These are phyloP conservation scores for Caulochytrium protostelioides DNA, from an alignment of 371 early-diverging fungal species.

Conservation along the genomic window DNA sequence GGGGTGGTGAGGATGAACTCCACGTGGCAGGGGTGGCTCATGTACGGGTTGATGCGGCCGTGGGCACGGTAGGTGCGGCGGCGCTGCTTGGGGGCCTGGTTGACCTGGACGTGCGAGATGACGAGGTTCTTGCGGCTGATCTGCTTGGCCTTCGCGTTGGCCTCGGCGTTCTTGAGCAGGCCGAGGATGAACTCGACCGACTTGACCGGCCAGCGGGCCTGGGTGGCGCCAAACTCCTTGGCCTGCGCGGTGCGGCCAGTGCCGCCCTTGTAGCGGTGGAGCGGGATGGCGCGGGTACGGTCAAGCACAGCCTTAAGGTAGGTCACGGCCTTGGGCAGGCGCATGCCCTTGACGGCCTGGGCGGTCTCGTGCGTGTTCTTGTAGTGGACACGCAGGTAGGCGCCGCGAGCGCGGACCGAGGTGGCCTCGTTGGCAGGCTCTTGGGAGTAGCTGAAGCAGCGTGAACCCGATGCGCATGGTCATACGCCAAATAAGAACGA, in stretches of 20 bases:
- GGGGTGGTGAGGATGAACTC: slow-evolving; percentile 78
- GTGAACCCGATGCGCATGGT: too few relatives aligned
- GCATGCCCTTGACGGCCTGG: slow-evolving; percentile 80
- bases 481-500: too few relatives aligned
- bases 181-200: slow-evolving; percentile 75
- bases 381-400: slow-evolving; percentile 14
- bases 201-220: slow-evolving; percentile 99
- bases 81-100: slow-evolving; percentile 95
- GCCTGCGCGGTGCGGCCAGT: slow-evolving; percentile 96
- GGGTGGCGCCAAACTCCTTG: slow-evolving; percentile 76
- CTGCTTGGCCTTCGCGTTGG: slow-evolving; percentile 91
- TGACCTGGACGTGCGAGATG: slow-evolving; percentile 90
- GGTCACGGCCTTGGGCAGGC: slow-evolving; percentile 75
- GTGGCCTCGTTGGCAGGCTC: too few relatives aligned
- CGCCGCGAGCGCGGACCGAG: too few relatives aligned
- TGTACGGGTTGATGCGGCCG: slow-evolving; percentile 94
- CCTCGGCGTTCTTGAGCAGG: slow-evolving; percentile 90
- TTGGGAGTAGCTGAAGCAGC: too few relatives aligned
- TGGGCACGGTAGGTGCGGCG: slow-evolving; percentile 97
- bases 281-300: slow-evolving; percentile 95
- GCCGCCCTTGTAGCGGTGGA: slow-evolving; percentile 94
- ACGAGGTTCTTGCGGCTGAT: slow-evolving; percentile 65
- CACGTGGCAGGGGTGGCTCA: slow-evolving; percentile 92
- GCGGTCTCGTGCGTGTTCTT: slow-evolving; percentile 98
- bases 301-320: slow-evolving; percentile 91